These are phyloP conservation scores for Phytopythium montanum DNA, from an alignment of 352 stramenopile species.

Conservation along the genomic window DNA sequence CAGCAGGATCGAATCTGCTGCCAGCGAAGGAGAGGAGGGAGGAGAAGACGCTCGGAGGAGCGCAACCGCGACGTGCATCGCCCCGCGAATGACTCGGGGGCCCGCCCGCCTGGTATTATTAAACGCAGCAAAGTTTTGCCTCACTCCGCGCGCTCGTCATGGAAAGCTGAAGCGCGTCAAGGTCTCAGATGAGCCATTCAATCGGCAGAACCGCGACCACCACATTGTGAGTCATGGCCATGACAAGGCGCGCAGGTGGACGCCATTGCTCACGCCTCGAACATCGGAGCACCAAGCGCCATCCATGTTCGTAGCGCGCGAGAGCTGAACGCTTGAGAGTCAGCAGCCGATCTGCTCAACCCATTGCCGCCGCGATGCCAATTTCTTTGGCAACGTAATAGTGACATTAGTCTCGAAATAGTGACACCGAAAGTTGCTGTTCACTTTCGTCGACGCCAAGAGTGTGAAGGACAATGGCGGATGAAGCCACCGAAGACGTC, in stretches of 20 bases:
- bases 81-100: not conserved
- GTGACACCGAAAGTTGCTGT: not conserved
- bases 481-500: not conserved
- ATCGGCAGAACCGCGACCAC: no score
- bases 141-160: no score
- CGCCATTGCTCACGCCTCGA: no score
- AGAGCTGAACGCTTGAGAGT: no score
- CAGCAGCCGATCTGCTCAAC: no score
- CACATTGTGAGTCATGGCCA: no score
- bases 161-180: no score
- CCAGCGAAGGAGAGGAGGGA: not conserved
- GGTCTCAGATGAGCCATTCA: not conserved
- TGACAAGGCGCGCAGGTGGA: no score
- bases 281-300: no score
- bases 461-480: not conserved
- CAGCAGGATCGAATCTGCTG: not conserved
- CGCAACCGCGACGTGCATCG: not conserved
- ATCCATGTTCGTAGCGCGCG: no score
- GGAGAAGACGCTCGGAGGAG: not conserved
- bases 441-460: not conserved
- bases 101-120: conserved; percentile 3
- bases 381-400: not conserved
- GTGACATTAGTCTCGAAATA: not conserved
- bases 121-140: not conserved
- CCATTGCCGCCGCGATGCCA: no score